Evolutionary conservation across 139 green algal genomes (phyloP).

Genomic region (Edaphochlamys debaryana): DNA sequence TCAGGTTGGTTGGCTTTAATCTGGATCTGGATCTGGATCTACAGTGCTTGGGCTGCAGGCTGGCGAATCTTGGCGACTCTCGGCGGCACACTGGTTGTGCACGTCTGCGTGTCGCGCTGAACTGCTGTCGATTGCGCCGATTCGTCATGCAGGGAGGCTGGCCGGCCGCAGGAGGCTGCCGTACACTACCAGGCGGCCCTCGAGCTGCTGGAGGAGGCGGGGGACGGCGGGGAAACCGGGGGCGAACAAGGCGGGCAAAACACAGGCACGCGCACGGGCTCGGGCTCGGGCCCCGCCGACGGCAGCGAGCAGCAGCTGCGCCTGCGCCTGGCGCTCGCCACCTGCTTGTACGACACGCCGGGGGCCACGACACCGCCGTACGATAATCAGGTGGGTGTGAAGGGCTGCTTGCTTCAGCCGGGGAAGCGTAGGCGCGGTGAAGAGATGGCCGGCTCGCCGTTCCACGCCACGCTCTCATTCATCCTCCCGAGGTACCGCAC

Average conservation of each 20-base stretch:
- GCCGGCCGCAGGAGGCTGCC: conserved; percentile 8
- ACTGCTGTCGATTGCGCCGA: too few relatives aligned
- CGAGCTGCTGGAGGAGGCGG: not conserved
- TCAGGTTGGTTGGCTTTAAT: not conserved
- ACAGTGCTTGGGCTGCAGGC: not conserved
- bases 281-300: too few relatives aligned
- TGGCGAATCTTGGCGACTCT: not conserved
- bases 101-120: too few relatives aligned
- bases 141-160: not conserved
- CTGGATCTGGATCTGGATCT: not conserved
- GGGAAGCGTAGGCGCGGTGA: too few relatives aligned
- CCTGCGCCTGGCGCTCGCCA: conserved; percentile 23
- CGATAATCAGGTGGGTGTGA: not conserved
- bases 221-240: not conserved
- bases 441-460: not conserved
- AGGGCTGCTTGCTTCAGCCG: too few relatives aligned
- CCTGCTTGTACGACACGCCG: conserved; percentile 16
- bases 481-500: too few relatives aligned
- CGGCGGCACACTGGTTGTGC: too few relatives aligned
- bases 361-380: not conserved
- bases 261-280: too few relatives aligned
- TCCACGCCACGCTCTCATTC: too few relatives aligned
- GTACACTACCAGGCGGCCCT: conserved; percentile 27
- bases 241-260: not conserved
- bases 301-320: not conserved